Evolutionary conservation across 1,284 basidiomycete genomes (phyloP).

Genomic region (Cryptococcus sp.): DNA sequence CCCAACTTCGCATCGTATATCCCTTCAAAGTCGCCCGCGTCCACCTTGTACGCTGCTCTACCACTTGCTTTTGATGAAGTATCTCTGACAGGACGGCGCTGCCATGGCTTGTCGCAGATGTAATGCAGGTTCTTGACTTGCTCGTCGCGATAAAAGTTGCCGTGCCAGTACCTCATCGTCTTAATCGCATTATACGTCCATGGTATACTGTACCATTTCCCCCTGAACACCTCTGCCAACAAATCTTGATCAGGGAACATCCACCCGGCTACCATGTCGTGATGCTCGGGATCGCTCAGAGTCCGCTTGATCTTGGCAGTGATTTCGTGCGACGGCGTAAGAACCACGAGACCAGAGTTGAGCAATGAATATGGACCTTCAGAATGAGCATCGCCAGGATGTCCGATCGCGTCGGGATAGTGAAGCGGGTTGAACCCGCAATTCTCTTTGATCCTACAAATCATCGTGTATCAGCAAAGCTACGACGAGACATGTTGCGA

Average conservation of each 20-base stretch:
- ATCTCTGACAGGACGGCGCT: conserved; percentile 6
- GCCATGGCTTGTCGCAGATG: conserved; percentile 29
- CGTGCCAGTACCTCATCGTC: conserved; percentile 48
- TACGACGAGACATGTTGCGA: neutral
- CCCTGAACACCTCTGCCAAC: conserved; percentile 71
- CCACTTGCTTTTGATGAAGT: conserved; percentile 1
- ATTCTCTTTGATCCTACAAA: neutral
- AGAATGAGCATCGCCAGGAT: conserved; percentile 50
- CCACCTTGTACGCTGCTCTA: conserved; percentile 14
- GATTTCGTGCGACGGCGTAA: conserved; percentile 60
- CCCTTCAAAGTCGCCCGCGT: conserved; percentile 16
- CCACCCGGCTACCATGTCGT: conserved; percentile 62
- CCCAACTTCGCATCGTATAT: conserved; percentile 19
- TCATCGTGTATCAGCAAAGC: conserved; percentile 43
- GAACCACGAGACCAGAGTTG: conserved; percentile 81
- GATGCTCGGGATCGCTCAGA: conserved; percentile 56
- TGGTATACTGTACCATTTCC: conserved; percentile 50
- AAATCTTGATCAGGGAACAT: conserved; percentile 89
- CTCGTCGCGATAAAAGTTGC: conserved; percentile 47
- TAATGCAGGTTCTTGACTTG: conserved; percentile 43
- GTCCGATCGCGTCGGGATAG: conserved; percentile 43
- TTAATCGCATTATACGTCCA: conserved; percentile 54
- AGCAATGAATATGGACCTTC: conserved; percentile 70
- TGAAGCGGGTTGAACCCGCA: conserved; percentile 53
- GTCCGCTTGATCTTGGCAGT: conserved; percentile 62